Conservation (phyloP, 805 yeast genomes). For the Kazachstania viticola region DNA sequence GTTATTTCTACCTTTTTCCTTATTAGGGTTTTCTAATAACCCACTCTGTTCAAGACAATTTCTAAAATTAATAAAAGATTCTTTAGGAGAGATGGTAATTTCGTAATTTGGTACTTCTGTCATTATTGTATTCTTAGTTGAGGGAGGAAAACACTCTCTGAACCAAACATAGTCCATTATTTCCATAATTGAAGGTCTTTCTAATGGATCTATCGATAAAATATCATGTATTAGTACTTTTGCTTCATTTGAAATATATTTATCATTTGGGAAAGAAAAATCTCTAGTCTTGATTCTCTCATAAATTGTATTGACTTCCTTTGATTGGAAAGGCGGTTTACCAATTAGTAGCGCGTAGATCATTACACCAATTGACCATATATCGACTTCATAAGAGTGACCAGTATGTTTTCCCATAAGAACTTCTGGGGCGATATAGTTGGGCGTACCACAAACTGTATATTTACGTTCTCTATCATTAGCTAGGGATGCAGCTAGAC, state of each 20-base stretch:
- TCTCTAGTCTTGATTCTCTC: conserved; percentile 81
- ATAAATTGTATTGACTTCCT: conserved; percentile 85
- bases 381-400: conserved; percentile 88
- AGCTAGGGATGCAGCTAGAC: conserved; percentile 90
- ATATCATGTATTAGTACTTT: conserved; percentile 58
- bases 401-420: conserved; percentile 79
- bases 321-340: conserved; percentile 95
- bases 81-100: conserved; percentile 41
- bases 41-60: conserved; percentile 57
- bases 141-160: conserved; percentile 75
- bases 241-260: conserved; percentile 59
- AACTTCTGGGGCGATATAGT: conserved; percentile 97
- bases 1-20: neutral
- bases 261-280: conserved; percentile 64
- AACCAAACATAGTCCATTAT: conserved; percentile 82
- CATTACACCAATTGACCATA: conserved; percentile 98
- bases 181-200: conserved; percentile 72
- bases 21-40: conserved; percentile 18
- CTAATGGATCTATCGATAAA: conserved; percentile 63
- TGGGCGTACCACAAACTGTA: conserved; percentile 97
- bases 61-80: conserved; percentile 57
- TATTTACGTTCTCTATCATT: conserved; percentile 63
- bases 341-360: conserved; percentile 86
- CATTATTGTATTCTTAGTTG: conserved; percentile 33
- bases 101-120: conserved; percentile 54